Conservation (phyloP, 169 alveolate genomes). For the Neospora caninum region DNA sequence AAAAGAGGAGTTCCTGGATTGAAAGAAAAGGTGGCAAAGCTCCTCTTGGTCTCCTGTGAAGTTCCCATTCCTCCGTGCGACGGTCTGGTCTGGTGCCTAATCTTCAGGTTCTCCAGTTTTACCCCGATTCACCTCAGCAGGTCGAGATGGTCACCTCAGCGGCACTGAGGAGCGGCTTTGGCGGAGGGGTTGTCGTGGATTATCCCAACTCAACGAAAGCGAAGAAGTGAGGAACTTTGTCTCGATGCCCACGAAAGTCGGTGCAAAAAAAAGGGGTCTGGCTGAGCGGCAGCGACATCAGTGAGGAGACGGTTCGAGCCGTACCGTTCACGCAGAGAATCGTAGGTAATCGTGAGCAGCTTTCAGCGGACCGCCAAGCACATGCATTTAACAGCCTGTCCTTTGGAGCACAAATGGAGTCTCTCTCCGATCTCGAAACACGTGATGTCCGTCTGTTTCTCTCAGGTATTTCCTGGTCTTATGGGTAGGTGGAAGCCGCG, state of each 20-base stretch:
- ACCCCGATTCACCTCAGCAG: conserved; percentile 75
- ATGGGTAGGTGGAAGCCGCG: conserved; percentile 48
- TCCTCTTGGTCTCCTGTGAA: too few species aligned
- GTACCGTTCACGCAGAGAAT: too few species aligned
- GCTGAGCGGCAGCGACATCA: background rate
- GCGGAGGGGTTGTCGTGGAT: conserved; percentile 94
- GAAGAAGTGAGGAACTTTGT: conserved; percentile 79
- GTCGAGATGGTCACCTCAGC: conserved; percentile 91
- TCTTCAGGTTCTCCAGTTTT: conserved; percentile 68
- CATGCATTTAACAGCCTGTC: too few species aligned
- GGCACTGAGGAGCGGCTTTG: conserved; percentile 87
- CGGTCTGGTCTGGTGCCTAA: background rate
- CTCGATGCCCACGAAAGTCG: background rate
- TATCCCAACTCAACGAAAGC: conserved; percentile 94
- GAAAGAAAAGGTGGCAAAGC: too few species aligned
- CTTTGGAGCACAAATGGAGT: too few species aligned
- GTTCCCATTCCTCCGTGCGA: too few species aligned
- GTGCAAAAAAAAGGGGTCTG: too few species aligned
- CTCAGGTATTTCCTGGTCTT: conserved; percentile 84
- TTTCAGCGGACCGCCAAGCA: too few species aligned
- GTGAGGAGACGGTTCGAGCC: background rate
- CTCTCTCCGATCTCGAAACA: background rate
- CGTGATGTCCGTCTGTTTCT: background rate
- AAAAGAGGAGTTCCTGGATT: too few species aligned
- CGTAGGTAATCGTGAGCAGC: too few species aligned